Evolutionary conservation across 2,329 filamentous ascomycete genomes (phyloP), one percentile per base, ranked within the genome.

Genomic region (Aspergillus hortae): DNA sequence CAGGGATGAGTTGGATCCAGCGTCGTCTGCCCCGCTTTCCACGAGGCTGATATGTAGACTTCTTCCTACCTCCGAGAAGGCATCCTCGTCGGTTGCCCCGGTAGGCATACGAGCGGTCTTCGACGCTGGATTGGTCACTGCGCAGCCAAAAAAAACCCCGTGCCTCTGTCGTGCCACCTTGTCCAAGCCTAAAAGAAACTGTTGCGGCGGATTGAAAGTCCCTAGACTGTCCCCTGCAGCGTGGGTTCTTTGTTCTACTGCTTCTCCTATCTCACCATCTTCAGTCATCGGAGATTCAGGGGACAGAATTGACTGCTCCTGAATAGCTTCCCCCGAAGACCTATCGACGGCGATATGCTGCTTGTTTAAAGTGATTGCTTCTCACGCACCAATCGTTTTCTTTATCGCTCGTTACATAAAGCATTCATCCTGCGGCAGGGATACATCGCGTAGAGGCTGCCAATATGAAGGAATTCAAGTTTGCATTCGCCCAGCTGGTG

Each of bases 401-500:
- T 43, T 46, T 6, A 30, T 50, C 30, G 46, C 52, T 57, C 53
- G 59, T 57, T 59, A 44, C 45, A 60, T 48, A 66, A 38, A 38
- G n/a, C 6, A 6, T n/a, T 38, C 14, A 15, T 38, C 27, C 10
- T 30, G 27, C 27, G 27, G 10, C 27, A 30, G 27, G 7, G 27
- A 5, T 9, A 61, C 60, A 69, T 66, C 71, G 69, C 77, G 65
- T 45, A 73, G 40, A 12, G 25, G 21, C 14, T 9, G 6, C 12
- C 9, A 23, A 14, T 27, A 11, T 15, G 23, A 46, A 38, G 44
- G 4, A 17, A 17, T 36, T 7, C 35, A 38, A 38, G 30, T 32
- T n/a, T 23, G 17, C 43, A 2, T 6, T 45, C n/a, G 19, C 21
- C 1, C 19, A 19, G 32, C 44, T 46, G 17, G 17, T 46, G 44